Percentiles rank a stretch among this genome's conserved stretches.
These are phyloP conservation scores for Aureobasidium lini DNA, from an alignment of 2,329 filamentous ascomycete species.

Conservation along the genomic window DNA sequence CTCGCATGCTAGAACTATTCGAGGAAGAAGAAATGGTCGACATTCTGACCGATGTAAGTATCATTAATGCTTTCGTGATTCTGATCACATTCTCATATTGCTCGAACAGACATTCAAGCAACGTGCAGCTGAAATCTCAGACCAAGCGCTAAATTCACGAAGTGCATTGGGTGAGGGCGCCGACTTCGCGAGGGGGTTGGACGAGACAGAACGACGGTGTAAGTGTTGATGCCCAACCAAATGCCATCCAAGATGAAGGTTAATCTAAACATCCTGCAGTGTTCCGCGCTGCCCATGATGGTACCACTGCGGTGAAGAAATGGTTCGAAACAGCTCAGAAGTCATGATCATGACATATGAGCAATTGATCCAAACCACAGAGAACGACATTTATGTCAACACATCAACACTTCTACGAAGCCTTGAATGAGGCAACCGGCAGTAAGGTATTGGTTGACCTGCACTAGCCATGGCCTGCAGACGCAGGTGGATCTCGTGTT, in stretches of 20 bases:
- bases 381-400: not conserved
- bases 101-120: slow-evolving; percentile 66
- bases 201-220: slow-evolving; percentile 77
- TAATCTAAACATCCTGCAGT: slow-evolving; percentile 26
- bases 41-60: slow-evolving; percentile 39
- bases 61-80: not conserved
- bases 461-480: not conserved
- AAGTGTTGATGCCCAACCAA: slow-evolving; percentile 23
- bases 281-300: slow-evolving; percentile 42
- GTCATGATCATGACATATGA: not conserved
- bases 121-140: slow-evolving; percentile 71
- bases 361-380: not conserved
- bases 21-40: slow-evolving; percentile 77
- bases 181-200: slow-evolving; percentile 80
- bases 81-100: not conserved
- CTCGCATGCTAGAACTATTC: slow-evolving; percentile 81
- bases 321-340: slow-evolving; percentile 30
- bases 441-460: not conserved
- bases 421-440: not conserved
- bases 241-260: not conserved
- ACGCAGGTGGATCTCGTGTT: not conserved
- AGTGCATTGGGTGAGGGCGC: slow-evolving; percentile 44
- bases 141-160: slow-evolving; percentile 81
- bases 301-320: slow-evolving; percentile 37
- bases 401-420: not conserved